Conservation (phyloP, 768 basidiomycete species). For the Boletus rex-veris region DNA sequence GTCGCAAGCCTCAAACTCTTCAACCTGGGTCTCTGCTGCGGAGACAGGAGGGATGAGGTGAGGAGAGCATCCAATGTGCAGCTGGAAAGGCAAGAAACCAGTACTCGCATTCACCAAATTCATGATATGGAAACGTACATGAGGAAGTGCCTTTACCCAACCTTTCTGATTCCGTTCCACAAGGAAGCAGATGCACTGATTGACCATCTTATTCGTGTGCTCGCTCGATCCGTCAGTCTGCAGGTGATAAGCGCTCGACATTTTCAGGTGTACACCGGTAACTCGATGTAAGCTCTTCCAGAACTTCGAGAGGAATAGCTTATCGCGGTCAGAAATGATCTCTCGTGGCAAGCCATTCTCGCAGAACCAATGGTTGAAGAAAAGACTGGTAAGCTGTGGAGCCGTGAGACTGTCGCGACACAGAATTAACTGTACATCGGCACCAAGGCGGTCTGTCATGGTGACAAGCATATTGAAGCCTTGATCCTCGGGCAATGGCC, state of each 20-base stretch:
- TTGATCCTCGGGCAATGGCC: conserved; percentile 6
- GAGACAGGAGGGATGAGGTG: too few species aligned
- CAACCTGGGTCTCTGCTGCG: too few species aligned
- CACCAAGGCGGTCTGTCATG: conserved; percentile 21
- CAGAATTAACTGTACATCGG: conserved; percentile 17
- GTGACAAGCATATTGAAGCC: conserved; percentile 29
- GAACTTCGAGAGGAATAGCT: conserved; percentile 25
- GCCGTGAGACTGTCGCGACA: conserved; percentile 4
- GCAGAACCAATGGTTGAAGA: conserved; percentile 20
- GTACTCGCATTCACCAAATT: too few species aligned
- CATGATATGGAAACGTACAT: too few species aligned
- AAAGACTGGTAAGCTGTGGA: background rate
- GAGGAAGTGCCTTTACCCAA: too few species aligned
- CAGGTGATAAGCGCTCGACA: conserved; percentile 29
- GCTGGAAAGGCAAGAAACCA: too few species aligned
- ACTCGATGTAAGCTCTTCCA: conserved; percentile 18
- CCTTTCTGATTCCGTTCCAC: too few species aligned
- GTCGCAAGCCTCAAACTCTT: background rate
- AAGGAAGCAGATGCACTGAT: too few species aligned
- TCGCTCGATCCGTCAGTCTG: conserved; percentile 27
- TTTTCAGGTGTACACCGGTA: conserved; percentile 7
- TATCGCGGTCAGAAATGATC: conserved; percentile 27
- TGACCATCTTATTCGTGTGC: conserved; percentile 12
- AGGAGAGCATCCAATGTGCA: too few species aligned
- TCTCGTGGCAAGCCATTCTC: conserved; percentile 5